Evolutionary conservation across 1,284 basidiomycete species (phyloP), one percentile per base, ranked within the genome.

Genomic region (Pterula multifida): DNA sequence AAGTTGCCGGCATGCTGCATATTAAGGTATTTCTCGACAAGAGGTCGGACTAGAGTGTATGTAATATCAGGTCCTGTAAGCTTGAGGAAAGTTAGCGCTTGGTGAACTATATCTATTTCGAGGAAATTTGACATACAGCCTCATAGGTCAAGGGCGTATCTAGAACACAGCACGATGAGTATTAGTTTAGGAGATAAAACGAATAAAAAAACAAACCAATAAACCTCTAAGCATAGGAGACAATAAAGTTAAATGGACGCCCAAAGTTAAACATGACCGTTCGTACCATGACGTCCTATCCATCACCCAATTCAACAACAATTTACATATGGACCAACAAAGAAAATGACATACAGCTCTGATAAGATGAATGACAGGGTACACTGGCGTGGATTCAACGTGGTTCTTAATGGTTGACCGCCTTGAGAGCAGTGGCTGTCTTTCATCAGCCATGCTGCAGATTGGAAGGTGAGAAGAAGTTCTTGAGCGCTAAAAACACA

Each of bases 51-150:
- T 52, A 95, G 80, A 0, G 88, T 87, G 63, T 94, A 94, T 0
- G 85, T 90, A 39, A 91, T 74, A 63, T 95, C 91, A 0, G 91
- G 87, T 0, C 82, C 81, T 1, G 74, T 75, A 46, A 93, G 71
- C 79, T 92, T 66, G 17, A 49, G 22, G 42, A 24, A 11, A 3
- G 32, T 39, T 26, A 51, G 22, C 49, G 26, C 21, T 15, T 23
- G 11, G 9, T 19, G 6, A 19, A 12, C 42, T 23, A 11, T n/a
- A 26, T 25, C 50, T 17, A 52, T 32, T 19, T 22, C 26, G 39
- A 49, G 35, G 26, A 32, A n/a, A 12, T 39, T 9, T 21, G 12
- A 65, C 71, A 57, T 50, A 83, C 79, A n/a, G 79, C 76, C 57
- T 88, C 85, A 57, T 81, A 81, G 1, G 76, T 76, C 52, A 90